A percentile compares a stretch with the other conserved stretches of the same genome.
phyloP scores from a whole-genome alignment of 208 protist genomes.

The Trypanosomatidae sp. region DNA sequence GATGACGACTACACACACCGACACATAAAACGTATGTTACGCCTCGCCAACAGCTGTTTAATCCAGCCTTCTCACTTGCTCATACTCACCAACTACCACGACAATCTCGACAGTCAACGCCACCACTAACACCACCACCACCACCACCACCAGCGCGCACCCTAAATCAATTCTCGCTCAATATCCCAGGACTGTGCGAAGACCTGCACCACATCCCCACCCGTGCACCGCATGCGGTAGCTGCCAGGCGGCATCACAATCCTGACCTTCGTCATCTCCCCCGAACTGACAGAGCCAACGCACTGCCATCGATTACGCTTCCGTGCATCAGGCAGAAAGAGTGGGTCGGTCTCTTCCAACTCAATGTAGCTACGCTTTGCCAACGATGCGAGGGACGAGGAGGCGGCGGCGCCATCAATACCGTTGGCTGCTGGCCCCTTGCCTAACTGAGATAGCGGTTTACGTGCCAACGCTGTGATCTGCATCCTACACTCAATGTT shows the following conservation, averaged over 20 bases:
- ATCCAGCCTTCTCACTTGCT: not conserved
- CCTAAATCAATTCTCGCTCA: slow-evolving; percentile 62
- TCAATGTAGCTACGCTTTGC: slow-evolving; percentile 33
- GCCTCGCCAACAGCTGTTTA: not conserved
- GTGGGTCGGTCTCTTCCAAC: slow-evolving; percentile 34
- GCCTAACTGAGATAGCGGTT: slow-evolving; percentile 12
- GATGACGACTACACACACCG: not conserved
- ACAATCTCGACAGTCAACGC: not conserved
- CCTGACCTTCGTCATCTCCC: slow-evolving; percentile 36
- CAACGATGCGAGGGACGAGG: slow-evolving; percentile 8
- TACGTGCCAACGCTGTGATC: slow-evolving; percentile 49
- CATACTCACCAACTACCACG: not conserved
- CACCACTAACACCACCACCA: not conserved
- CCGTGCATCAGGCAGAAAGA: slow-evolving; percentile 7
- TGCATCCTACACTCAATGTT: slow-evolving; percentile 76
- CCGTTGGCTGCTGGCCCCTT: slow-evolving; percentile 8
- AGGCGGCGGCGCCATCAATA: not conserved
- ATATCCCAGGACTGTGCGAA: slow-evolving; percentile 87
- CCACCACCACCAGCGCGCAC: not conserved
- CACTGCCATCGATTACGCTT: slow-evolving; percentile 28
- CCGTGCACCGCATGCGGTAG: slow-evolving; percentile 66
- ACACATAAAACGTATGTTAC: not conserved
- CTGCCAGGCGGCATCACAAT: slow-evolving; percentile 64
- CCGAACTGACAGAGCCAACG: slow-evolving; percentile 30
- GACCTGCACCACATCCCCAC: slow-evolving; percentile 47